phyloP scores from a whole-genome alignment of 2,329 filamentous ascomycete species.

The Waltergamsia citrina region DNA sequence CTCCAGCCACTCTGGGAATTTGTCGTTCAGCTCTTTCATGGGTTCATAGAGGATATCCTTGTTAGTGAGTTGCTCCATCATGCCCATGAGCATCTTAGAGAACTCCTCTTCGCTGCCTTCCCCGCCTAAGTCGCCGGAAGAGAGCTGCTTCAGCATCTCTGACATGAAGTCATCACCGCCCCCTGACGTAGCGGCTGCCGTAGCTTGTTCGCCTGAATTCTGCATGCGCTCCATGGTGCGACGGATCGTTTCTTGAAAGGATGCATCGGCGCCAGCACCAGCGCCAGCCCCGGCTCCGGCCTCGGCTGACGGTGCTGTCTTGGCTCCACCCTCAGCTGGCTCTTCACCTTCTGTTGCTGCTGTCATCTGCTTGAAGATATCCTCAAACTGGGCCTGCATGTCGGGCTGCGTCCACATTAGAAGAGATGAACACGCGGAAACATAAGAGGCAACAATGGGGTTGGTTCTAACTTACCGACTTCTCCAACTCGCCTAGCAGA shows the following conservation, averaged over 20 bases:
- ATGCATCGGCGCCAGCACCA: conserved; percentile 42
- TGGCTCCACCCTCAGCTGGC: conserved; percentile 16
- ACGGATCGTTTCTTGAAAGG: conserved; percentile 87
- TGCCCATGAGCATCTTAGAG: conserved; percentile 87
- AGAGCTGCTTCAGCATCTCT: conserved; percentile 84
- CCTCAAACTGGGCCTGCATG: conserved; percentile 71
- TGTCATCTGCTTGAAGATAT: conserved; percentile 64
- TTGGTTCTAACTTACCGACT: conserved; percentile 33
- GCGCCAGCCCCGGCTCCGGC: conserved; percentile 15
- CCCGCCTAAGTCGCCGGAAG: conserved; percentile 47
- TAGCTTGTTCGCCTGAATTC: conserved; percentile 75
- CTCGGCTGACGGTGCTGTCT: conserved; percentile 11
- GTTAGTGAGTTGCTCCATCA: conserved; percentile 99
- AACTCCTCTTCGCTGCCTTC: conserved; percentile 70
- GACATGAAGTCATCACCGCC: conserved; percentile 71
- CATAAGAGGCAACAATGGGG: not conserved
- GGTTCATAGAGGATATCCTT: conserved; percentile 98
- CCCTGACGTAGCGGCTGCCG: conserved; percentile 62
- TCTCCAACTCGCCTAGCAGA: conserved; percentile 63
- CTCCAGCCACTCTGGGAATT: conserved; percentile 83
- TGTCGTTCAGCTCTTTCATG: conserved; percentile 88
- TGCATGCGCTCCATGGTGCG: conserved; percentile 96
- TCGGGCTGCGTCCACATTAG: conserved; percentile 38
- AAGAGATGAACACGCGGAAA: not conserved
- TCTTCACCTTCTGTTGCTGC: conserved; percentile 31